Conservation (phyloP, 345 rosid genomes). For the Salix suchowensis region DNA sequence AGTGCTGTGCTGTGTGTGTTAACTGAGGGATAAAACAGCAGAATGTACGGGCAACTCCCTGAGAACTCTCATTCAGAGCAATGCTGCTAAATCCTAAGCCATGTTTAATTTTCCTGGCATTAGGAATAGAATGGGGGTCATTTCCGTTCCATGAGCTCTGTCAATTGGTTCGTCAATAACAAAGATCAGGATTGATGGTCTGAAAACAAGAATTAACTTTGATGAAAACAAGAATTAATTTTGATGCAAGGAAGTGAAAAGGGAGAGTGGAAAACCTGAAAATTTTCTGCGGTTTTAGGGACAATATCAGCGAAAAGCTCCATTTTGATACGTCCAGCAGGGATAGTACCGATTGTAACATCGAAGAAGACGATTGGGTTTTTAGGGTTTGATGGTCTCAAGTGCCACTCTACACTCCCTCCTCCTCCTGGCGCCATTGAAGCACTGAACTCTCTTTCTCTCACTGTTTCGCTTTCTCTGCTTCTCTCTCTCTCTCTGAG, state of each 20-base stretch:
- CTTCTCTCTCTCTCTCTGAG: not conserved
- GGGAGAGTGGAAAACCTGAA: conserved; percentile 50
- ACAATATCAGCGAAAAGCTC: conserved; percentile 93
- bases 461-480: not conserved
- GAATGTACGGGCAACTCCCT: not conserved
- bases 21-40: not conserved
- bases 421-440: conserved; percentile 46
- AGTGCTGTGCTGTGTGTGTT: not conserved
- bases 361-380: conserved; percentile 98
- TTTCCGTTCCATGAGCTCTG: not conserved
- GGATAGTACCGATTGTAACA: conserved; percentile 78
- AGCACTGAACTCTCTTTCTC: not conserved
- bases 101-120: not conserved
- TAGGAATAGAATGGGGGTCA: not conserved
- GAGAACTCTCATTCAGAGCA: not conserved
- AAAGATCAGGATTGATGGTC: not conserved
- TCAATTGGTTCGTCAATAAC: not conserved
- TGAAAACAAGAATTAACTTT: not conserved
- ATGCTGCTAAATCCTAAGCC: not conserved
- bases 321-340: conserved; percentile 95
- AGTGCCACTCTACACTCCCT: conserved; percentile 90
- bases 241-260: not conserved
- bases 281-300: conserved; percentile 91
- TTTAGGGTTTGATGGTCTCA: conserved; percentile 86
- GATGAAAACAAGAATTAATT: not conserved